Base-by-base conservation (phyloP, 202 grass and related monocot genomes). In the Eragrostis tef region DNA sequence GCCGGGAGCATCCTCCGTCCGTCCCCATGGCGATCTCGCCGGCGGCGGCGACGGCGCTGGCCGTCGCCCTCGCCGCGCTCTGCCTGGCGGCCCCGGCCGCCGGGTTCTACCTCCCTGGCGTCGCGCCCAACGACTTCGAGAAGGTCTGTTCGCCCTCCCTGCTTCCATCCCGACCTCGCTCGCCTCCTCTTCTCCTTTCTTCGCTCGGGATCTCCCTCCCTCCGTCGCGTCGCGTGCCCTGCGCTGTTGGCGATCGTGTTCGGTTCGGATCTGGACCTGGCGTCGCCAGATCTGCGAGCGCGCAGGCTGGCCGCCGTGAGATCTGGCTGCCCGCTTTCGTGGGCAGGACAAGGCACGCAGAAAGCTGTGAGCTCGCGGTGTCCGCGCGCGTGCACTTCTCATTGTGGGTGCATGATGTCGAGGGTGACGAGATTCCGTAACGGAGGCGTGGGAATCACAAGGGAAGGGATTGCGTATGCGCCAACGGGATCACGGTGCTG, bases 81-180 rank as follows among this genome's bases (percentile, higher is more conserved):
- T 56, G 78, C 64, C 53, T 89, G 51, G 85, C 85, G 47, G 29
- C 70, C 3, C 78, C 73, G 13, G 79, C 79, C 46, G 47, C 80
- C 19, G 87, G 86, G 21, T 94, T 94, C 87, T 94, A 94, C 85
- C 87, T 94, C 53, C 93, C 93, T 36, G 93, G 93, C 60, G 93
- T 94, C 79, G 89, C 89, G 57, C 93, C 93, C 50, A 81, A 86
- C 68, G 89, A 94, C 83, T 94, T 94, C 87, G 87, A 88, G 13
- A 92, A 92, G 93, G 89, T 94, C 20, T 19, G 74, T 14, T 9
- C 2, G 15, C 22, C 11, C 1, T n/a, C n/a, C 22, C 26, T 17
- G 17, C 26, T 34, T 26, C 24, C 19, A 4, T 39, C 34, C 2
- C 3, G 7, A 7, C 20, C 11, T 17, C 51, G 44, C 44, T 46